These are phyloP conservation scores for Salix brachista DNA, from an alignment of 345 rosid genomes.

Conservation along the genomic window DNA sequence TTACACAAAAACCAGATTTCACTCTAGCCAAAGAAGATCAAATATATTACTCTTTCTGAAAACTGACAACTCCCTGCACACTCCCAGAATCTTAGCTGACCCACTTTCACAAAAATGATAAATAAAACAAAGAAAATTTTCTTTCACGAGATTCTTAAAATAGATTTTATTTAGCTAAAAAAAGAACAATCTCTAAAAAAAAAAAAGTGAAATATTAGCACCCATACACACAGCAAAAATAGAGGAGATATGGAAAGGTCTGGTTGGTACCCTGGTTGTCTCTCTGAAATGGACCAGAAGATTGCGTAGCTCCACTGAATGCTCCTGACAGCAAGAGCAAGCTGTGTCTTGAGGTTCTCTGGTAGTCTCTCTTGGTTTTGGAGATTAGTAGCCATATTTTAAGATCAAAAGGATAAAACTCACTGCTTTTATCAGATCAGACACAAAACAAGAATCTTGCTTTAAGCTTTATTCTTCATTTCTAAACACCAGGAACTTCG, in stretches of 20 bases:
- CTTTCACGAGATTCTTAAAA: not conserved
- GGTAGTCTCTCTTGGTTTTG: conserved; percentile 36
- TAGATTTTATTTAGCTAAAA: not conserved
- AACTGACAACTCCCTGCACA: not conserved
- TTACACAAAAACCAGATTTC: not conserved
- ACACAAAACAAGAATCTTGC: not conserved
- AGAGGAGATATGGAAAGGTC: not conserved
- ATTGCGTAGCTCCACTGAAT: conserved; percentile 93
- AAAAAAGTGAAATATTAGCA: not conserved
- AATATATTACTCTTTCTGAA: not conserved
- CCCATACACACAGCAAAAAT: not conserved
- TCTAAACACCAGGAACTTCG: not conserved
- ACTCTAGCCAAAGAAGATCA: not conserved
- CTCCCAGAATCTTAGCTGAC: not conserved
- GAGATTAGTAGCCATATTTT: conserved; percentile 31
- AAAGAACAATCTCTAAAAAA: not conserved
- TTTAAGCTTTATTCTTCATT: not conserved
- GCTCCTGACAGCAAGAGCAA: conserved; percentile 76
- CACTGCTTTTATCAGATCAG: not conserved
- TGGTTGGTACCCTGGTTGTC: conserved; percentile 66
- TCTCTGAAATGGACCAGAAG: conserved; percentile 80
- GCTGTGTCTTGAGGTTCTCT: conserved; percentile 63
- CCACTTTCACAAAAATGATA: not conserved
- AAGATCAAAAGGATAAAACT: conserved; percentile 3
- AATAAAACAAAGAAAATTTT: not conserved